Conservation (phyloP, 768 basidiomycete species). For the Trametes sanguinea region DNA sequence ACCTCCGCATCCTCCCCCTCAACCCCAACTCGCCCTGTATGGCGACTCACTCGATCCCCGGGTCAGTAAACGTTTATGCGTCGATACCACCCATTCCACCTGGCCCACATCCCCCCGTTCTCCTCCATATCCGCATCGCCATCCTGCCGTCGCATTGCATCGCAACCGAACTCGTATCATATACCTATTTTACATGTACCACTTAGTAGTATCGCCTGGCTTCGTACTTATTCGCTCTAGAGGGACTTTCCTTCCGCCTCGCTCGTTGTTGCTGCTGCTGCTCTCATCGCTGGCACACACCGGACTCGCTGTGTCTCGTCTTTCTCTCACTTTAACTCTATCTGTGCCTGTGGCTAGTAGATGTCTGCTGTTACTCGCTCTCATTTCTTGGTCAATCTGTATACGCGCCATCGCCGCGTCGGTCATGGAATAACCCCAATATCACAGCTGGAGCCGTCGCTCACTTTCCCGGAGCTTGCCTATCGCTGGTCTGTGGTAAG, state of each 20-base stretch:
- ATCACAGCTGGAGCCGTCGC: neutral
- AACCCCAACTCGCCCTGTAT: too few relatives aligned
- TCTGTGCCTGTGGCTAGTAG: neutral
- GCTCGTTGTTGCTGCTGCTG: slow-evolving; percentile 7
- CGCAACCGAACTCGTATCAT: slow-evolving; percentile 11
- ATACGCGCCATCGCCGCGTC: neutral
- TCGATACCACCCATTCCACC: slow-evolving; percentile 2
- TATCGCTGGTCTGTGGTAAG: neutral
- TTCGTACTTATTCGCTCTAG: slow-evolving; percentile 14
- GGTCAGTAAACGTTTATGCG: neutral
- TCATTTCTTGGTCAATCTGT: slow-evolving; percentile 12
- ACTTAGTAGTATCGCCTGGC: slow-evolving; percentile 1
- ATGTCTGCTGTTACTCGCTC: neutral
- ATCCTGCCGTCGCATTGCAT: neutral
- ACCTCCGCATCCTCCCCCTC: neutral
- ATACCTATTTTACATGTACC: slow-evolving; percentile 18
- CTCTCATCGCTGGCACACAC: slow-evolving; percentile 5
- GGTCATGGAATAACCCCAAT: neutral
- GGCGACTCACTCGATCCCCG: too few relatives aligned
- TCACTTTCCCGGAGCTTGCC: neutral
- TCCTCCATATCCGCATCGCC: neutral
- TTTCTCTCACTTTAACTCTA: neutral
- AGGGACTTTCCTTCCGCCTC: slow-evolving; percentile 10
- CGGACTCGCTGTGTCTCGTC: slow-evolving; percentile 4
- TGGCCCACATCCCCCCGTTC: neutral